phyloP scores from a whole-genome alignment of 1,284 basidiomycete genomes.

The Puccinia coronata region DNA sequence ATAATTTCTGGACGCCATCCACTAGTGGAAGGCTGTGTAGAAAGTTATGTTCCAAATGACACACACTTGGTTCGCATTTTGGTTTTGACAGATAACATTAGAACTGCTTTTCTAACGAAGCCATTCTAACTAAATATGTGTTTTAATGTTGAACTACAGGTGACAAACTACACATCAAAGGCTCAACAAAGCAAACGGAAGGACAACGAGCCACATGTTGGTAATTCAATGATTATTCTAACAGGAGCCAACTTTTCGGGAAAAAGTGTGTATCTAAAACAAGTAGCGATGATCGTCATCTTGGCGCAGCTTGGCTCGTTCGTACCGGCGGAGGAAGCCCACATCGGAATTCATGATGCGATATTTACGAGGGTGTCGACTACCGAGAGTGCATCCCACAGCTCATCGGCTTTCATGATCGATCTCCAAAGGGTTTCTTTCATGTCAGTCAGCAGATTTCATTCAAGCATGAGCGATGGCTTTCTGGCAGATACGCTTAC shows the following conservation, averaged over 20 bases:
- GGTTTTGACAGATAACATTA: neutral
- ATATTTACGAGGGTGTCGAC: constrained; percentile 69
- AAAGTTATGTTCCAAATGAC: constrained; percentile 42
- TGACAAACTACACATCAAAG: neutral
- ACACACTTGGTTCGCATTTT: constrained; percentile 31
- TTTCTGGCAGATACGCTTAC: neutral
- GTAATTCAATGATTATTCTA: constrained; percentile 36
- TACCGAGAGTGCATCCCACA: constrained; percentile 36
- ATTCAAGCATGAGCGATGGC: neutral
- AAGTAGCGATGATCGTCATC: constrained; percentile 84
- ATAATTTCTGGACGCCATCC: constrained; percentile 47
- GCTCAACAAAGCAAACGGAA: neutral
- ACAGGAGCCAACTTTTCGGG: constrained; percentile 49
- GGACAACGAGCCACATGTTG: neutral
- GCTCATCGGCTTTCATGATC: constrained; percentile 47
- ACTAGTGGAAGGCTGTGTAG: constrained; percentile 45
- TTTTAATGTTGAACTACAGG: constrained; percentile 1
- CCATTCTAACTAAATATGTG: neutral
- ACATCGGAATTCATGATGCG: constrained; percentile 84
- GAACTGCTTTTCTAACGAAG: neutral
- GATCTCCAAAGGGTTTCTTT: constrained; percentile 47
- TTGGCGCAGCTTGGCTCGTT: constrained; percentile 90
- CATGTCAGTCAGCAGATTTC: constrained; percentile 25
- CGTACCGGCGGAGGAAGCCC: constrained; percentile 79
- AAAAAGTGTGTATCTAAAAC: constrained; percentile 89